phyloP scores from a whole-genome alignment of 139 green algal species.

The Closterium sp. region DNA sequence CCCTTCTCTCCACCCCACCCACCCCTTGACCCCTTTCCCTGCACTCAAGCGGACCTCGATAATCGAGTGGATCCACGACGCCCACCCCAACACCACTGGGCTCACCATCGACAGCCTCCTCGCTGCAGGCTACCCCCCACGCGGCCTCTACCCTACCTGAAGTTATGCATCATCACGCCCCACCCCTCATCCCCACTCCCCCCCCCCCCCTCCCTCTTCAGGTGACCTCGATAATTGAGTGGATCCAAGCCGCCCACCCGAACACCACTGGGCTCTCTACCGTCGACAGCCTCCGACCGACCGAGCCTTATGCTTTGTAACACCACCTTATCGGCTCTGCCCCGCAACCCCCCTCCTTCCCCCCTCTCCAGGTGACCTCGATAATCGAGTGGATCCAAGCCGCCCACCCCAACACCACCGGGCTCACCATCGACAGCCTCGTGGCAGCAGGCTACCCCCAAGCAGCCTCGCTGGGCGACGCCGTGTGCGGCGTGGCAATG shows the following conservation, averaged over 20 bases:
- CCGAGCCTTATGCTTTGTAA: background rate
- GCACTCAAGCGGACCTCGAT: background rate
- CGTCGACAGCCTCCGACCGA: slow-evolving; percentile 21
- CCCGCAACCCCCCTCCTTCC: background rate
- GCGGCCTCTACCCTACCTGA: background rate
- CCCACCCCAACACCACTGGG: slow-evolving; percentile 1
- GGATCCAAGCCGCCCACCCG: background rate
- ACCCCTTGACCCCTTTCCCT: background rate
- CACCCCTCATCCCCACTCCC: background rate
- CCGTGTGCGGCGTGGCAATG: slow-evolving; percentile 34
- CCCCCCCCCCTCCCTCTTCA: background rate
- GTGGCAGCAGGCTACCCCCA: slow-evolving; percentile 28
- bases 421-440: slow-evolving; percentile 36
- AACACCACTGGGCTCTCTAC: slow-evolving; percentile 11
- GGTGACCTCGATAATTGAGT: background rate
- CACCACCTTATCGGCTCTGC: background rate
- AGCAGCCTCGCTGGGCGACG: slow-evolving; percentile 6
- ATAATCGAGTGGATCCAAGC: slow-evolving; percentile 1
- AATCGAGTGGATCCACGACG: background rate
- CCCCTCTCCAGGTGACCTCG: background rate
- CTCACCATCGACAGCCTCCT: slow-evolving; percentile 34
- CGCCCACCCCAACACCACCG: background rate
- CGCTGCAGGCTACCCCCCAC: slow-evolving; percentile 25
- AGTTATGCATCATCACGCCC: no score
- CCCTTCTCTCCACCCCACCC: background rate